These are phyloP conservation scores for Saccharomycopsis lassenensis DNA, from an alignment of 805 yeast genomes.

Conservation along the genomic window DNA sequence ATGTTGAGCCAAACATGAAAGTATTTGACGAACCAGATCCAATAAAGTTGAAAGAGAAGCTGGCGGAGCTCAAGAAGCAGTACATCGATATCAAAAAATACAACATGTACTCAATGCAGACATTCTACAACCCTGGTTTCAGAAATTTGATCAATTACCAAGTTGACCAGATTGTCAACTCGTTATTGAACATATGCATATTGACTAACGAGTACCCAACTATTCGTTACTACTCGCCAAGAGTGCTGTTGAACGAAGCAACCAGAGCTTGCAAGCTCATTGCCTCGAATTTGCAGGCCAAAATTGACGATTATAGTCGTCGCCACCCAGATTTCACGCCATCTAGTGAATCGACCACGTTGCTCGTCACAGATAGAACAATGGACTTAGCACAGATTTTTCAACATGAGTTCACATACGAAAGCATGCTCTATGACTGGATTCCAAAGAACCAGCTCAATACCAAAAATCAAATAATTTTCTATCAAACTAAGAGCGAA, in stretches of 20 bases:
- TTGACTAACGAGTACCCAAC: slow-evolving; percentile 83
- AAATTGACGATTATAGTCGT: slow-evolving; percentile 68
- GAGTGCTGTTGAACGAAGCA: slow-evolving; percentile 41
- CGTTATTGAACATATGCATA: slow-evolving; percentile 63
- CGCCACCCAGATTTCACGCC: slow-evolving; percentile 54
- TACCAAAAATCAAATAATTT: slow-evolving; percentile 18
- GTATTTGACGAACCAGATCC: slow-evolving; percentile 11
- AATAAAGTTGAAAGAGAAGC: slow-evolving; percentile 11
- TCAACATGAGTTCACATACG: slow-evolving; percentile 82
- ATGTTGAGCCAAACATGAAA: slow-evolving; percentile 11
- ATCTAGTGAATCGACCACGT: slow-evolving; percentile 55
- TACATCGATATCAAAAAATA: slow-evolving; percentile 15
- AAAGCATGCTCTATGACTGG: slow-evolving; percentile 80
- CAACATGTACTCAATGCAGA: slow-evolving; percentile 46
- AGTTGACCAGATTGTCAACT: slow-evolving; percentile 45
- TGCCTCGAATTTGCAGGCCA: slow-evolving; percentile 60
- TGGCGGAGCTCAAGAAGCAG: slow-evolving; percentile 1
- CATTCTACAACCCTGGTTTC: slow-evolving; percentile 60
- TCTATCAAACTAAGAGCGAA: slow-evolving; percentile 47
- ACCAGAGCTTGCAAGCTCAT: slow-evolving; percentile 54
- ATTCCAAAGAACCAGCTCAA: slow-evolving; percentile 36
- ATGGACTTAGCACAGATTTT: slow-evolving; percentile 76
- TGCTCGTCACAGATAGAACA: slow-evolving; percentile 74
- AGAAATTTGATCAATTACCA: slow-evolving; percentile 48
- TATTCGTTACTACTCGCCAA: slow-evolving; percentile 59